phyloP scores from a whole-genome alignment of 495 filamentous ascomycete genomes.

The Aspergillus carlsbadensis region DNA sequence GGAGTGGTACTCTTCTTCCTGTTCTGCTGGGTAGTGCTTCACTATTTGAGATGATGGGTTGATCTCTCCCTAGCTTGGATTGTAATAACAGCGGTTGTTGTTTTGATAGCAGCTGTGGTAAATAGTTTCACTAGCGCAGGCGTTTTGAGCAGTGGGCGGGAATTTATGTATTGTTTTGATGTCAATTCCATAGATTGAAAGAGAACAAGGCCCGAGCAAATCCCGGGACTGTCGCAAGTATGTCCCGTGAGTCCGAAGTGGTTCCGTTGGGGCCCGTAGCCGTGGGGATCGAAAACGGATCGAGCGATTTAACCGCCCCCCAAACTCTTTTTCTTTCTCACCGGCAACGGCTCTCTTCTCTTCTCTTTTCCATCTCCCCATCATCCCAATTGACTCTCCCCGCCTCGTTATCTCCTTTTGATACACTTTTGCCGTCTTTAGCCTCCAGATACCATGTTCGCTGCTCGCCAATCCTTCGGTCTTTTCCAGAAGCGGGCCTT shows the following conservation, averaged over 20 bases:
- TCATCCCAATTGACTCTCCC: constrained; percentile 17
- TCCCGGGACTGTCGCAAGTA: neutral
- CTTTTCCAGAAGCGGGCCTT: constrained; percentile 85
- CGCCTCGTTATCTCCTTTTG: constrained; percentile 13
- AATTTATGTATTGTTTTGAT: neutral
- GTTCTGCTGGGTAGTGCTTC: constrained; percentile 88
- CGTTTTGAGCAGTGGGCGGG: constrained; percentile 19
- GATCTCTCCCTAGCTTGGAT: constrained; percentile 3
- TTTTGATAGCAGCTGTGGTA: constrained; percentile 9
- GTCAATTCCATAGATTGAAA: neutral
- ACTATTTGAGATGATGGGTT: constrained; percentile 66
- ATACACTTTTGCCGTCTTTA: constrained; percentile 16
- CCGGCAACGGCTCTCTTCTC: constrained; percentile 23
- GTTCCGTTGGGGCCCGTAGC: neutral
- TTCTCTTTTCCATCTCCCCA: constrained; percentile 6
- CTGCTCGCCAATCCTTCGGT: constrained; percentile 67
- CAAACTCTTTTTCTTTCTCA: constrained; percentile 24
- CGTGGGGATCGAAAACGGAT: constrained; percentile 1
- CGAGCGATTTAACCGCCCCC: neutral
- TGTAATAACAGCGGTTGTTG: constrained; percentile 1
- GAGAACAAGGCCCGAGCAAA: neutral
- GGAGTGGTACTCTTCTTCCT: constrained; percentile 86
- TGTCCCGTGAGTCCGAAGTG: too few species aligned
- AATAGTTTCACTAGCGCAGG: constrained; percentile 36
- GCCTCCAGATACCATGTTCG: constrained; percentile 64